Base-by-base conservation (phyloP, 345 rosid species). In the Gynandropsis gynandra region DNA sequence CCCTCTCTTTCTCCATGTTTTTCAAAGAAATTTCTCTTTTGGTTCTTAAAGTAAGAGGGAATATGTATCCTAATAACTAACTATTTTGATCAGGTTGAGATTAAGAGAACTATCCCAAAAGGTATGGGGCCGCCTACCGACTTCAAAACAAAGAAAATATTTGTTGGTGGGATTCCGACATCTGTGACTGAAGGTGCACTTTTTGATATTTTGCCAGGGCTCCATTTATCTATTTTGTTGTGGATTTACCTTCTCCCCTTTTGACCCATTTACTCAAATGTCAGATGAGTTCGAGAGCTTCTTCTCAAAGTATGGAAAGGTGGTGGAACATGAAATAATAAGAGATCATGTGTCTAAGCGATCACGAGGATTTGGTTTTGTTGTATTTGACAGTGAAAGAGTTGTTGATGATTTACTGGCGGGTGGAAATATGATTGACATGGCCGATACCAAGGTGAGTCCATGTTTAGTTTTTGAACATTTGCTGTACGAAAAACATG, bases 51-150 rank as follows among this genome's bases (percentile, higher is more conserved):
- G 5, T 24, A 5, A 24, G 29, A 5, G 29, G 29, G 5, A 24
- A 2, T 24, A 24, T 24, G 29, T n/a, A n/a, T 2, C 29, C 29
- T 24, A 24, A 24, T 24, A 24, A 24, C 2, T 24, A 24, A 24
- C 29, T 24, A 24, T 24, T 2, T 60, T 32, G 52, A 55, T 20
- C 66, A 90, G 98, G 98, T 90, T 59, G 96, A 90, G 74, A 87
- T 90, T 56, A 90, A 90, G 62, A 74, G 96, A 50, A 87, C 96
- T n/a, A 92, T 92, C 56, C 96, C 98, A 0, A 87, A 82, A 72
- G 96, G 92, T 21, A 72, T 82, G 27, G 66, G 69, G 29, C 89
- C 75, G 43, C 66, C 87, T 0, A 87, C 69, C 66, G 95, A 80
- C 64, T 72, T 92, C 37, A 85, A 79, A 65, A 87, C 96, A 0